Percentiles rank a stretch among this genome's conserved stretches.
phyloP scores from a whole-genome alignment of 768 basidiomycete genomes.

The Pholiota conissans region DNA sequence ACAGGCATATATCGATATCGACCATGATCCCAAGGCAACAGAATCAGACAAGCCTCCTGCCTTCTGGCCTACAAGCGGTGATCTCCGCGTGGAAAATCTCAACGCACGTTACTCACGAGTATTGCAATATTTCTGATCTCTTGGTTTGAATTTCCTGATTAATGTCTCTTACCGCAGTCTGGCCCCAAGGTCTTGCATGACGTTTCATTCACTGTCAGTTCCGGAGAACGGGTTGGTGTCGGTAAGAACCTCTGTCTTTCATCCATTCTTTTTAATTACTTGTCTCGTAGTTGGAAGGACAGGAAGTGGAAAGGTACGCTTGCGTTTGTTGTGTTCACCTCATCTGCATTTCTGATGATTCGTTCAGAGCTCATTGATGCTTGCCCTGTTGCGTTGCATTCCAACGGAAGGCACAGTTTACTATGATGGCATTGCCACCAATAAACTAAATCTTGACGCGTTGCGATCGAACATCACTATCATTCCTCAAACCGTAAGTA shows the following conservation, averaged over 20 bases:
- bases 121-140: background rate
- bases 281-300: constrained; percentile 40
- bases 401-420: constrained; percentile 54
- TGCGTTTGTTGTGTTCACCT: background rate
- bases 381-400: constrained; percentile 44
- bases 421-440: constrained; percentile 54
- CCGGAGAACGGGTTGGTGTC: constrained; percentile 59
- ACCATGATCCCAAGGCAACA: constrained; percentile 49
- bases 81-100: constrained; percentile 52
- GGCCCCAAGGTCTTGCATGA: constrained; percentile 56
- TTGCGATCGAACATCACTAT: constrained; percentile 61
- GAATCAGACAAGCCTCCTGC: constrained; percentile 54
- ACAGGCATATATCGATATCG: constrained; percentile 59
- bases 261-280: background rate
- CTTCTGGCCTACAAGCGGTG: constrained; percentile 65
- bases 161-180: constrained; percentile 19
- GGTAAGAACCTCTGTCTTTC: constrained; percentile 10
- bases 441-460: constrained; percentile 52
- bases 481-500: constrained; percentile 49
- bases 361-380: constrained; percentile 49
- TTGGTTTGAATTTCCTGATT: background rate
- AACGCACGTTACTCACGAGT: constrained; percentile 54
- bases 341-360: background rate
- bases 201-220: constrained; percentile 49
- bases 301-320: constrained; percentile 43